These are phyloP conservation scores for Wickerhamiella brachini DNA, from an alignment of 805 yeast genomes.

Conservation along the genomic window DNA sequence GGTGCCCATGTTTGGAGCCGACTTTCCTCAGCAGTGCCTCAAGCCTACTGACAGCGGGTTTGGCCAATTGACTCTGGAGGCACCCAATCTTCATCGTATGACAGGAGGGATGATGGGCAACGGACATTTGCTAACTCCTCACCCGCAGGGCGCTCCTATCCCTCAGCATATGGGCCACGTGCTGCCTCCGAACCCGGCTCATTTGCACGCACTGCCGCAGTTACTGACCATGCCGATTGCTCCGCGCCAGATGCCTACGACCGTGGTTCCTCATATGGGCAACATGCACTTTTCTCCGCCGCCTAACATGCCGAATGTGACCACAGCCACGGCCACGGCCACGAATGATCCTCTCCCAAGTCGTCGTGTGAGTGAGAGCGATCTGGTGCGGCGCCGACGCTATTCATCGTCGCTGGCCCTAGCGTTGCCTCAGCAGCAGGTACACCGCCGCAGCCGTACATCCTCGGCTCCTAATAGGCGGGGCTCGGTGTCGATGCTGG, in stretches of 20 bases:
- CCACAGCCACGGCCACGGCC: no score
- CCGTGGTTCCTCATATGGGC: neutral
- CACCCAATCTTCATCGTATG: conserved; percentile 7
- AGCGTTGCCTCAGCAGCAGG: neutral
- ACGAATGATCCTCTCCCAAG: neutral
- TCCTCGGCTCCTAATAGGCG: neutral
- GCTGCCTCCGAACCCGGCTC: neutral
- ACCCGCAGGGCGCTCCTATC: neutral
- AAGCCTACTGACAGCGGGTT: conserved; percentile 47
- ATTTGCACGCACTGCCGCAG: neutral
- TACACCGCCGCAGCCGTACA: neutral
- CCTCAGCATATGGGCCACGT: neutral
- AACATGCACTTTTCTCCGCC: neutral
- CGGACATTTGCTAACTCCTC: neutral
- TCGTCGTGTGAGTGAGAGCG: neutral
- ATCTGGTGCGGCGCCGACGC: conserved; percentile 1
- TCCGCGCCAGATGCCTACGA: neutral
- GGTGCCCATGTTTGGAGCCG: conserved; percentile 66
- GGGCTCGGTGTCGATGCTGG: neutral
- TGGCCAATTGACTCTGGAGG: conserved; percentile 38
- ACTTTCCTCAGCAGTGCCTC: conserved; percentile 49
- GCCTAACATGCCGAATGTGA: neutral
- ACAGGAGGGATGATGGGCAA: conserved; percentile 13
- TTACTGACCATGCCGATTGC: neutral
- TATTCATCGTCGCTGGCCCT: neutral